Evolutionary conservation across 2,329 filamentous ascomycete genomes (phyloP), one percentile per base, ranked within the genome.

Genomic region (Ophiostoma montium): DNA sequence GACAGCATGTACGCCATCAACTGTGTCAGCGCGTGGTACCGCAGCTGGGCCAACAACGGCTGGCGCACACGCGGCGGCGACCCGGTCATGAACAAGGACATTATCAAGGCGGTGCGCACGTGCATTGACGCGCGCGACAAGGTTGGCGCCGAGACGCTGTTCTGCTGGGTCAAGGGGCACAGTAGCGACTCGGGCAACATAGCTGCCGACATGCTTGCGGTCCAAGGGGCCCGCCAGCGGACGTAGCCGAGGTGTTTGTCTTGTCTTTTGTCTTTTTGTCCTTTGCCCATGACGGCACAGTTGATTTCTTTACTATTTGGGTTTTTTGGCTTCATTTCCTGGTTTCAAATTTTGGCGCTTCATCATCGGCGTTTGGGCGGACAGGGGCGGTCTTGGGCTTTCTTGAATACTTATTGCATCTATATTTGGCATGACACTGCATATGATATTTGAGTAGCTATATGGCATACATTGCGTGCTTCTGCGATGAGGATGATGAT

Each of bases 131-230:
- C 86, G 62, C 74, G 86, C 45, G 73, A 78, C 45, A 68, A 66
- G 48, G 67, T 71, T 1, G 77, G 76, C 15, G 73, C 72, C 3
- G 66, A 70, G 55, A 94, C 86, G 0, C 67, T 75, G 48, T 92
- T 95, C 59, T 74, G 80, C 54, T 96, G 89, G 89, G 80, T 95
- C 43, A 95, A 94, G 65, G 92, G 88, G 0, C 92, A 98, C 62
- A 74, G 73, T 23, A 71, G 71, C 41, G 71, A 86, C 56, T 63
- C 68, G 3, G 89, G 90, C 2, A 96, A 96, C 59, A 71, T 78
- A 41, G 84, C 79, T 12, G 92, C 92, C 1, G 90, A 96, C 68
- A 64, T 64, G 52, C 68, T 95, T 53, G 89, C 89, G 1, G 82
- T 86, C 32, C 68, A 70, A 50, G 84, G 80, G 1, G 81, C 84